These are phyloP conservation scores for Mycena latifolia DNA, from an alignment of 768 basidiomycete species.

Conservation along the genomic window DNA sequence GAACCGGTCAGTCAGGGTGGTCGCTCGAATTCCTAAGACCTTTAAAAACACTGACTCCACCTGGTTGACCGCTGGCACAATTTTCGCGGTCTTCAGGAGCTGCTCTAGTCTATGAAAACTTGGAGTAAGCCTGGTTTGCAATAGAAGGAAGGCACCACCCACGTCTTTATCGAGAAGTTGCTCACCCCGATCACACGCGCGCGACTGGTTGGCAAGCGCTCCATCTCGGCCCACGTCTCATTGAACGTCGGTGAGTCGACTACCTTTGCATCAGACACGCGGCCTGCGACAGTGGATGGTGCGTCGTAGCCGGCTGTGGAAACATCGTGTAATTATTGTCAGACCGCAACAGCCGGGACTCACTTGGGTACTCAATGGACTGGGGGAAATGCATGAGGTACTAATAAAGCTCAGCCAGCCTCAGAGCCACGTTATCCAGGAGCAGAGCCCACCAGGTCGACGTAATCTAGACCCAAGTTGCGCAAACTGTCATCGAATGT, in stretches of 20 bases:
- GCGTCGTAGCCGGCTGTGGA: slow-evolving; percentile 30
- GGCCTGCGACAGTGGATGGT: slow-evolving; percentile 51
- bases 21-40: no score
- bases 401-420: slow-evolving; percentile 46
- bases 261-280: slow-evolving; percentile 36
- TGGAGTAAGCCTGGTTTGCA: slow-evolving; percentile 57
- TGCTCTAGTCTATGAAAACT: slow-evolving; percentile 47
- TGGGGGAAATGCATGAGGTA: no score
- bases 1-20: no score
- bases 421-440: not conserved
- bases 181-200: no score
- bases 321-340: not conserved
- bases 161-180: no score
- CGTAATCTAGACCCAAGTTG: no score
- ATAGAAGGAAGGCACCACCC: slow-evolving; percentile 36
- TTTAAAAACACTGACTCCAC: slow-evolving; percentile 57
- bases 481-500: slow-evolving; percentile 56
- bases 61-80: slow-evolving; percentile 62
- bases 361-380: slow-evolving; percentile 47
- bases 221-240: slow-evolving; percentile 62
- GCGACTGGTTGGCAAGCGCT: no score
- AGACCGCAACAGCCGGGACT: not conserved
- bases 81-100: slow-evolving; percentile 53
- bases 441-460: slow-evolving; percentile 54
- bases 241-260: slow-evolving; percentile 50